phyloP scores from a whole-genome alignment of 345 rosid genomes.

The Bruguiera parviflora region DNA sequence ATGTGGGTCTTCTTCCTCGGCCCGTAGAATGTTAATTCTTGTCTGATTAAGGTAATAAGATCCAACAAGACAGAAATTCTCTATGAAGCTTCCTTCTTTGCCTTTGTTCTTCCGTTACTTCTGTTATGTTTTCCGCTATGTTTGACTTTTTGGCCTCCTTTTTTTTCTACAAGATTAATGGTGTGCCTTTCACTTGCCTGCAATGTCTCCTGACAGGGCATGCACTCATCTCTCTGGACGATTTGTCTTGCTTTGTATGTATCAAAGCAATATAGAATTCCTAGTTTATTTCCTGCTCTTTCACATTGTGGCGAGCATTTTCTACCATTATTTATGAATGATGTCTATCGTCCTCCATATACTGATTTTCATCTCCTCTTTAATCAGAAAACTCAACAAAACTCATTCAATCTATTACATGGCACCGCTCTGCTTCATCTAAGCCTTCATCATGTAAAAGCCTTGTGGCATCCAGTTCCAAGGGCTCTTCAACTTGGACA shows the following conservation, averaged over 20 bases:
- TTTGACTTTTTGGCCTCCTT: not conserved
- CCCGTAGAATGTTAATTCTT: not conserved
- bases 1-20: not conserved
- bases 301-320: not conserved
- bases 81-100: not conserved
- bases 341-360: slow-evolving; percentile 1
- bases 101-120: slow-evolving; percentile 2
- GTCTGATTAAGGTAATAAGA: not conserved
- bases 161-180: not conserved
- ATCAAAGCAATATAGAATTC: not conserved
- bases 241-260: not conserved
- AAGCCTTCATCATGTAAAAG: slow-evolving; percentile 60
- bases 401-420: slow-evolving; percentile 51
- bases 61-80: no score
- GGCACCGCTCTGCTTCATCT: slow-evolving; percentile 54
- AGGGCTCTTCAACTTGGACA: slow-evolving; percentile 47
- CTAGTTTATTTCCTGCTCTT: not conserved
- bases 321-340: not conserved
- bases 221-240: not conserved
- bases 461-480: slow-evolving; percentile 57
- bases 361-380: slow-evolving; percentile 3
- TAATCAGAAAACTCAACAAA: slow-evolving; percentile 57
- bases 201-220: not conserved
- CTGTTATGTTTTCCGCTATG: not conserved
- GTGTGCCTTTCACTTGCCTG: not conserved